Percentiles rank a stretch among this genome's conserved stretches.
These are phyloP conservation scores for Exophiala mesophila DNA, from an alignment of 2,329 filamentous ascomycete species.

Conservation along the genomic window DNA sequence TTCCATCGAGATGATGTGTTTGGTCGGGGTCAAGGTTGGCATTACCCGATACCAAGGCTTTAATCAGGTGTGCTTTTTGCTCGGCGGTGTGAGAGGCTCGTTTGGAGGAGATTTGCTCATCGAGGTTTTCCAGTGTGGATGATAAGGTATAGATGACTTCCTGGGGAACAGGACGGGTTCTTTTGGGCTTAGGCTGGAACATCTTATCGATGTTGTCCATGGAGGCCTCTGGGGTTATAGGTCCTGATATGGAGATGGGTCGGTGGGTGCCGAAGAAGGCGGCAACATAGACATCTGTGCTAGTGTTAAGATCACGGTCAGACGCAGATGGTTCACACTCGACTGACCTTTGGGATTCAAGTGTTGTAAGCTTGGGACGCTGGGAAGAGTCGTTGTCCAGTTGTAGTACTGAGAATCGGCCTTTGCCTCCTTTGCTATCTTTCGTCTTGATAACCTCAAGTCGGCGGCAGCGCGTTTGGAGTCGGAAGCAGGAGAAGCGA, in stretches of 20 bases:
- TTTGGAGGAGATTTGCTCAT: constrained; percentile 30
- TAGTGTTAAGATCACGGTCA: constrained; percentile 14
- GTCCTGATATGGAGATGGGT: constrained; percentile 81
- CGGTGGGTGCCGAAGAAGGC: constrained; percentile 95
- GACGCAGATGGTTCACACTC: neutral
- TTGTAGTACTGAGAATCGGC: constrained; percentile 32
- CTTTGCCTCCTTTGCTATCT: constrained; percentile 28
- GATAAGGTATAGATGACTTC: constrained; percentile 63
- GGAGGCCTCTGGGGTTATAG: constrained; percentile 67
- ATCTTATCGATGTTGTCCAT: constrained; percentile 78
- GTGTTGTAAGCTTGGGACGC: constrained; percentile 47
- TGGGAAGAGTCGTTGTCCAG: constrained; percentile 39
- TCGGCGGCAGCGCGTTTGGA: constrained; percentile 24
- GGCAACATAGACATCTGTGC: constrained; percentile 79
- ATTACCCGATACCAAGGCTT: constrained; percentile 38
- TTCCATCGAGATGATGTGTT: constrained; percentile 37
- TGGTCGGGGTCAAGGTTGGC: constrained; percentile 28
- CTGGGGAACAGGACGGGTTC: constrained; percentile 45
- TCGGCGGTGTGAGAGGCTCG: constrained; percentile 53
- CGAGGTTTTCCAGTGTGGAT: constrained; percentile 42
- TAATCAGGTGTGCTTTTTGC: constrained; percentile 38
- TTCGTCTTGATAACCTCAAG: constrained; percentile 25
- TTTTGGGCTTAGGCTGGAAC: constrained; percentile 59
- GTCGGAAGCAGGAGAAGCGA: constrained; percentile 22
- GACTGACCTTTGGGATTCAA: constrained; percentile 43